Conservation (phyloP, 1,284 basidiomycete species). For the Ceratobasidium sp. region DNA sequence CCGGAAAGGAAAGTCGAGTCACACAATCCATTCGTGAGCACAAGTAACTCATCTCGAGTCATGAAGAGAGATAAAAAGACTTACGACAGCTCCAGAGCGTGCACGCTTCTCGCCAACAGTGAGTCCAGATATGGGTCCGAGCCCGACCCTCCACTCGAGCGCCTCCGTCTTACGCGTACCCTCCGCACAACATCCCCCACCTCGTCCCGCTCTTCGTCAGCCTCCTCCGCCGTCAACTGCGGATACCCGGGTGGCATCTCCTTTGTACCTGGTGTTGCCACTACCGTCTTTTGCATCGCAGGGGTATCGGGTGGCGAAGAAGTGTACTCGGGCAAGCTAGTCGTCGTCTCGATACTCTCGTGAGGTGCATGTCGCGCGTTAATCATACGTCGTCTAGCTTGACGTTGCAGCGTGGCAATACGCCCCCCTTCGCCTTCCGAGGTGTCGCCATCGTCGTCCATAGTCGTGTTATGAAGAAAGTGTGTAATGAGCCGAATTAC, state of each 20-base stretch:
- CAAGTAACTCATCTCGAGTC: slow-evolving; percentile 19
- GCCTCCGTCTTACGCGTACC: slow-evolving; percentile 35
- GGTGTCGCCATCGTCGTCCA: slow-evolving; percentile 40
- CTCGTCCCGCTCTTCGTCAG: slow-evolving; percentile 42
- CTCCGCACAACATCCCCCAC: slow-evolving; percentile 37
- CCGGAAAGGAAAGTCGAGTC: slow-evolving; percentile 37
- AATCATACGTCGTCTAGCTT: slow-evolving; percentile 22
- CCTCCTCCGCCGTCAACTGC: slow-evolving; percentile 38
- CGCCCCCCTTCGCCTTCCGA: slow-evolving; percentile 22
- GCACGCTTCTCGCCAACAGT: slow-evolving; percentile 81
- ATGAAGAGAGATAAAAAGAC: slow-evolving; percentile 11
- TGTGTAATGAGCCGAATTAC: slow-evolving; percentile 25
- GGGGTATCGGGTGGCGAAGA: slow-evolving; percentile 3
- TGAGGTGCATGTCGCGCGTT: slow-evolving; percentile 15
- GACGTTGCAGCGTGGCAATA: slow-evolving; percentile 22
- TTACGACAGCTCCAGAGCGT: slow-evolving; percentile 81
- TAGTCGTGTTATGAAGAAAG: slow-evolving; percentile 38
- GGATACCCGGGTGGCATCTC: slow-evolving; percentile 12
- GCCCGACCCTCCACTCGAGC: slow-evolving; percentile 47
- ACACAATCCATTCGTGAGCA: slow-evolving; percentile 11
- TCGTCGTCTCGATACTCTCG: slow-evolving; percentile 26
- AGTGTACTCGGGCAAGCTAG: slow-evolving; percentile 34
- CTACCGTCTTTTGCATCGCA: slow-evolving; percentile 10
- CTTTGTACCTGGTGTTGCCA: not conserved
- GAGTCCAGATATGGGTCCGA: slow-evolving; percentile 72